Evolutionary conservation across 192 early-diverging fungal genomes (phyloP).

Genomic region (Entomortierella chlamydospora): DNA sequence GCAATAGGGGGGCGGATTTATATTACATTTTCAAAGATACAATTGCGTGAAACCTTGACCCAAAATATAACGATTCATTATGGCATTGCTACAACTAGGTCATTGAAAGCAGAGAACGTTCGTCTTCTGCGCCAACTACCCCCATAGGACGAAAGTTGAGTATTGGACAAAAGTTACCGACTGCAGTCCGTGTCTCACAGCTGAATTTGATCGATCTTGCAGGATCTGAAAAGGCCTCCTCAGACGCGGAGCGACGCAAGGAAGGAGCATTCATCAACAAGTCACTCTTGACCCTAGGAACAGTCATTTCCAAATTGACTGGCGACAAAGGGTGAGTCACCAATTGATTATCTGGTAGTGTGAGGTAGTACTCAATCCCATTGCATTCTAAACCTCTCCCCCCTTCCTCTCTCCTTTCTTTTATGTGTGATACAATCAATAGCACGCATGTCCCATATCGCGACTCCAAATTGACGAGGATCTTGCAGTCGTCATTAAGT

Average conservation of each 20-base stretch:
- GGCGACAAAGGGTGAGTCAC: conserved; percentile 62
- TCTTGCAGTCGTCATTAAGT: conserved; percentile 90
- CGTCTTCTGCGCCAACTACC: conserved; percentile 19
- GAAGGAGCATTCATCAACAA: conserved; percentile 98
- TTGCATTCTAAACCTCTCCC: conserved; percentile 2
- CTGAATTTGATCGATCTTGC: conserved; percentile 95
- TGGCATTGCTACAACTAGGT: conserved; percentile 4
- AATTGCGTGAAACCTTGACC: no score
- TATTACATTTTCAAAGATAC: no score
- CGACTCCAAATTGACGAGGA: conserved; percentile 95
- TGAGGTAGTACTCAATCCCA: not conserved
- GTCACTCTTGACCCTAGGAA: conserved; percentile 87
- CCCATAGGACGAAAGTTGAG: conserved; percentile 25
- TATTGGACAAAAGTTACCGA: conserved; percentile 26
- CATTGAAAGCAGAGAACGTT: conserved; percentile 46
- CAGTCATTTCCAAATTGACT: conserved; percentile 92
- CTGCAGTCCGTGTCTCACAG: conserved; percentile 42
- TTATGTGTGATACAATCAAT: not conserved
- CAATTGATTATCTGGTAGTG: not conserved
- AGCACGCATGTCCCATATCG: conserved; percentile 91
- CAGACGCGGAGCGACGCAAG: conserved; percentile 86
- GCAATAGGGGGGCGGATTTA: no score
- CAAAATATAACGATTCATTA: not conserved
- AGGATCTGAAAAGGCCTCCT: conserved; percentile 92
- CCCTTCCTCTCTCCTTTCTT: no score